phyloP scores from a whole-genome alignment of 2,329 filamentous ascomycete genomes.

The Sporothrix pseudoabietina region DNA sequence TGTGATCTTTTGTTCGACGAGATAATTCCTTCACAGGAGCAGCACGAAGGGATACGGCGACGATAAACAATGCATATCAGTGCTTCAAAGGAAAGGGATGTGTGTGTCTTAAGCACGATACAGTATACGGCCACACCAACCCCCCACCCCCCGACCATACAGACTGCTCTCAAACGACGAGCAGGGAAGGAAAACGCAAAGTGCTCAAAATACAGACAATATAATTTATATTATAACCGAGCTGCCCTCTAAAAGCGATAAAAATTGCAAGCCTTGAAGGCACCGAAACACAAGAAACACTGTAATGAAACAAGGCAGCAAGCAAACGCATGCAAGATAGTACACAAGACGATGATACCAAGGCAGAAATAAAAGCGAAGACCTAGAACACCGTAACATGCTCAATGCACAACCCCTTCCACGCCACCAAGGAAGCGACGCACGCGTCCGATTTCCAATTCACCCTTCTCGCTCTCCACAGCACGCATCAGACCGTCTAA shows the following conservation, averaged over 20 bases:
- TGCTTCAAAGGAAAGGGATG: too few relatives aligned
- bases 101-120: too few relatives aligned
- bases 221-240: not conserved
- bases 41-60: not conserved
- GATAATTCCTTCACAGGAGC: not conserved
- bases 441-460: conserved; percentile 74
- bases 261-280: not conserved
- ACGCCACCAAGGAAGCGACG: conserved; percentile 79
- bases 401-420: conserved; percentile 55
- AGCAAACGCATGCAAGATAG: not conserved
- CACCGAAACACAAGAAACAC: not conserved
- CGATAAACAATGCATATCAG: too few relatives aligned
- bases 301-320: not conserved
- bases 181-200: too few relatives aligned
- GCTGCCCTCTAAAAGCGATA: not conserved
- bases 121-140: too few relatives aligned
- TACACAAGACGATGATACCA: not conserved
- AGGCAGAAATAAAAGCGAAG: not conserved
- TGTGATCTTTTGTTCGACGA: not conserved
- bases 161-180: too few relatives aligned
- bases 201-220: not conserved
- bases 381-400: not conserved
- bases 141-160: too few relatives aligned
- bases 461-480: conserved; percentile 81
- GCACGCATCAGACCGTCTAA: conserved; percentile 80